Base-by-base conservation (phyloP, 208 protist genomes). In the Leishmania amazonensis region DNA sequence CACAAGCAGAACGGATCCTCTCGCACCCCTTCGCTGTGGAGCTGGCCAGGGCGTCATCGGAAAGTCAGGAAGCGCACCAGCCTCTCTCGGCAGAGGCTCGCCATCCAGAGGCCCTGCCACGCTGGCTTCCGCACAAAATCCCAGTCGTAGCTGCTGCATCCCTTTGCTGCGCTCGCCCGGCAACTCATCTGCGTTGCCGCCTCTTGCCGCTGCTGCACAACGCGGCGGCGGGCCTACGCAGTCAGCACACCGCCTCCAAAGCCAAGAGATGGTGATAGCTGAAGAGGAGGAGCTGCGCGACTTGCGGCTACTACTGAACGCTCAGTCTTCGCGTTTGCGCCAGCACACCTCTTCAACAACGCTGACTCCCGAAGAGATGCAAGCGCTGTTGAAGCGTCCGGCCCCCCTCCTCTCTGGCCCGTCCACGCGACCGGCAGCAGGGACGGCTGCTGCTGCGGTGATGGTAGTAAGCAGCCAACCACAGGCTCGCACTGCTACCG, bases 221-320 rank as follows among this genome's bases (percentile, higher is more conserved):
- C 40, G 24, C 15, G 7, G 9, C 3, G 40, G 38, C 42, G 67
- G 40, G 21, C 42, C 38, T 72, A 35, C 67, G 28, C 53, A 83
- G 31, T 19, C 67, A 70, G n/a, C 35, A 35, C 38, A 24, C 62
- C 42, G 45, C 38, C 31, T 79, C 17, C 78, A 47, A 13, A 49
- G 21, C 35, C 35, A 47, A 72, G 67, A 72, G 21, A 28, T 17
- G 31, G 6, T 45, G 2, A 42, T 71, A 8, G 81, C 81, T 15
- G 81, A 86, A 24, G 78, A 83, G 51, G 79, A 88, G 62, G 93
- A 96, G 86, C 81, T 96, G 72, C 76, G 84, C 54, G 65, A 72
- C 6, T 79, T 96, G 38, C 91, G 91, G 78, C 19, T 74, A 28
- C 84, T 94, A n/a, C 81, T 94, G 60, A 88, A 87, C 40, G 80